phyloP scores from a whole-genome alignment of 768 basidiomycete species.

The Agaricus subrufescens region DNA sequence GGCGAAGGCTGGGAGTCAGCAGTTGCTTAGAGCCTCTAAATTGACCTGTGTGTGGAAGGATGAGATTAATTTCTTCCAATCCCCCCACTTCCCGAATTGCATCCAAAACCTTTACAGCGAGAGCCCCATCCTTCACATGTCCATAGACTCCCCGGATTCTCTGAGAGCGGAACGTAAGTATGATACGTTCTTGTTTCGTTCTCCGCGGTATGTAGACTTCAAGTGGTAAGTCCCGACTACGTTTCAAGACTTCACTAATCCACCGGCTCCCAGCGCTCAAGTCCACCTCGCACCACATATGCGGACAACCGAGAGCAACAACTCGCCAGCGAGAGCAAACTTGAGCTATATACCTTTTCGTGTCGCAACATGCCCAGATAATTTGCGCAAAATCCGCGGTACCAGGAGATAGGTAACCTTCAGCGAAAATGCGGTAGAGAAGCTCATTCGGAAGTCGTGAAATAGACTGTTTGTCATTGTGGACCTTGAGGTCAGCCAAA shows the following conservation, averaged over 20 bases:
- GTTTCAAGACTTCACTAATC: conserved; percentile 1
- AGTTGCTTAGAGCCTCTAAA: not conserved
- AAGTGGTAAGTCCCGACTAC: not conserved
- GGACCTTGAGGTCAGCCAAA: not conserved
- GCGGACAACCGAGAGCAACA: conserved; percentile 2
- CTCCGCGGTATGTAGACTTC: not conserved
- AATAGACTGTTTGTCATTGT: conserved; percentile 1
- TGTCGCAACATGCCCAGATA: conserved; percentile 1
- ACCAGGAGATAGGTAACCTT: not conserved
- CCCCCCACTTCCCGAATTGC: not conserved
- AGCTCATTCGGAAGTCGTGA: conserved; percentile 7
- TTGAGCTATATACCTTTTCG: conserved; percentile 3
- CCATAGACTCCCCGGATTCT: conserved; percentile 2
- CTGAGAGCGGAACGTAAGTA: not conserved
- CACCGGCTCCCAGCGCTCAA: not conserved
- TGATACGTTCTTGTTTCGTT: not conserved
- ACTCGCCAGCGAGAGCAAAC: conserved; percentile 7
- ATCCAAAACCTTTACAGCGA: not conserved
- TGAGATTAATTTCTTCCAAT: conserved; percentile 2
- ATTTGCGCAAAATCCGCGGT: not conserved
- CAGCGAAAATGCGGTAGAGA: conserved; percentile 1
- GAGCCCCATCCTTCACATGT: not conserved
- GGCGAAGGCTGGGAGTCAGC: not conserved
- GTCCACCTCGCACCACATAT: conserved; percentile 9
- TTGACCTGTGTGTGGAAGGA: too few species aligned